Base-by-base conservation (phyloP, 306 rosid genomes). In the Prunus dulcis region DNA sequence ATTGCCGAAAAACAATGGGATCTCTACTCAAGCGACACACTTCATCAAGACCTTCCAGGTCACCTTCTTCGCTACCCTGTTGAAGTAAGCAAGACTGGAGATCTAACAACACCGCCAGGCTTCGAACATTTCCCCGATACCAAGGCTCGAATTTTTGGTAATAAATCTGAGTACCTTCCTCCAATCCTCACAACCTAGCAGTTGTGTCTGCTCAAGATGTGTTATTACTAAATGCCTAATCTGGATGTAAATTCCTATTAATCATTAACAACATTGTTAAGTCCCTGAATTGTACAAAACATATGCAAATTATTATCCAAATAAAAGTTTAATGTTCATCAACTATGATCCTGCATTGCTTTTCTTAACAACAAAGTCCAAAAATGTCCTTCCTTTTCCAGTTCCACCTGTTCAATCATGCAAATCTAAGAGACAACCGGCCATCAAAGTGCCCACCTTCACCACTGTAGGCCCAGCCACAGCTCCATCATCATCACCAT, bases 11-110 rank as follows among this genome's bases (percentile, higher is more conserved):
- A 3, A 0, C 60, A 79, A 25, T 88, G 89, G 89, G 69, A 79
- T 2, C 8, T 64, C 70, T 87, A 78, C 77, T 23, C 70, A 2
- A 22, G 61, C 18, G 71, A 80, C 69, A 46, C 64, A 28, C 1
- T 49, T 7, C 9, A 28, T 53, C 22, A 34, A 10, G 73, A 81
- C 45, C 78, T 85, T 52, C 83, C 64, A 0, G 78, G 81, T 57
- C 85, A 81, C 43, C 82, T 88, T 7, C 86, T 85, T 38, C 84
- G 81, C 62, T 88, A 85, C 25, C 91, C 87, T 67, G 43, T 88
- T 72, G 83, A 66, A 62, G 85, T 88, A 20, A 51, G 45, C 63
- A 28, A 6, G 1, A 34, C 30, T 49, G 86, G 82, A 47, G 15
- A 64, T 22, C 63, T 88, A 66, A 38, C 67, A 20, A 32, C 78